These are phyloP conservation scores for Botryosphaeria dothidea DNA, from an alignment of 2,329 filamentous ascomycete species.

Conservation along the genomic window DNA sequence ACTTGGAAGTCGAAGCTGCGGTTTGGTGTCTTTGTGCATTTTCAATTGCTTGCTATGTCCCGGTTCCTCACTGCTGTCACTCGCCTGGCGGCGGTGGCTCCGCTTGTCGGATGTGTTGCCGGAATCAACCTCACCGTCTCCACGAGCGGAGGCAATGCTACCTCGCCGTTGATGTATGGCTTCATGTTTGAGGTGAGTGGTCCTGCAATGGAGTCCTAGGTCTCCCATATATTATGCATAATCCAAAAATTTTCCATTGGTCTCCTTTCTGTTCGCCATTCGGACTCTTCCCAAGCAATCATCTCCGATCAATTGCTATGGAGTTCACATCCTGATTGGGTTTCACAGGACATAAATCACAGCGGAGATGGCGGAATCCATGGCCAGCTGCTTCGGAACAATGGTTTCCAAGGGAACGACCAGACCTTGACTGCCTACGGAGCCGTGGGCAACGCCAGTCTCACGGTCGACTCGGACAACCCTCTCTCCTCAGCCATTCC, in stretches of 20 bases:
- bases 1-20: too few species aligned
- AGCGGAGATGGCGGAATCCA: slow-evolving; percentile 19
- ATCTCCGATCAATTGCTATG: too few species aligned
- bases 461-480: slow-evolving; percentile 23
- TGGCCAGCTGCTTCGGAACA: slow-evolving; percentile 20
- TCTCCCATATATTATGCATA: background rate
- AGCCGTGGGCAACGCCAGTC: slow-evolving; percentile 29
- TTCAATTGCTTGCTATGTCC: background rate
- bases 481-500: slow-evolving; percentile 14
- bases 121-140: slow-evolving; percentile 20
- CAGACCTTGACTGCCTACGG: slow-evolving; percentile 31
- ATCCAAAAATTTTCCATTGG: background rate
- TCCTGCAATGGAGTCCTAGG: background rate
- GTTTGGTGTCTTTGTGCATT: background rate
- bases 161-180: slow-evolving; percentile 43
- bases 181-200: slow-evolving; percentile 43
- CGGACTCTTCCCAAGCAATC: background rate
- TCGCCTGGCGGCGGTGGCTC: background rate
- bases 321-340: background rate
- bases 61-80: background rate
- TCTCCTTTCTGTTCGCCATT: background rate
- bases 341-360: slow-evolving; percentile 20
- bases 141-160: slow-evolving; percentile 39
- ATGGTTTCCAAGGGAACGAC: slow-evolving; percentile 19
- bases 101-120: background rate